phyloP scores from a whole-genome alignment of 2,329 filamentous ascomycete species.

The Pseudocercospora ulei region DNA sequence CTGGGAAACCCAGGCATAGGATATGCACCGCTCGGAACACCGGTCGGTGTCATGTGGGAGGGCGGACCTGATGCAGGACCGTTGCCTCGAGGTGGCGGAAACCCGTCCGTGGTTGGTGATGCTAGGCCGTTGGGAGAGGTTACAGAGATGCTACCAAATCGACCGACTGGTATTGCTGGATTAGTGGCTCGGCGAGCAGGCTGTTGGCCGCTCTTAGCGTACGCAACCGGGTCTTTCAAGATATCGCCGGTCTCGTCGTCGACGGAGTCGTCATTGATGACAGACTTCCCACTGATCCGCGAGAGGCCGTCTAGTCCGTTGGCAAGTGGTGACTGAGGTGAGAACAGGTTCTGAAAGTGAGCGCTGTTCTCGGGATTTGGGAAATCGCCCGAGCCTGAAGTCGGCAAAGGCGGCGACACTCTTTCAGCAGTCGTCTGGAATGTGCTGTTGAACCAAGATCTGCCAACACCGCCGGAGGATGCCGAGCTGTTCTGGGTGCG shows the following conservation, averaged over 20 bases:
- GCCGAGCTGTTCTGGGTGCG: slow-evolving; percentile 41
- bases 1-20: slow-evolving; percentile 50
- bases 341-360: slow-evolving; percentile 57
- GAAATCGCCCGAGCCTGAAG: slow-evolving; percentile 49
- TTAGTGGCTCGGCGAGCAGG: slow-evolving; percentile 55
- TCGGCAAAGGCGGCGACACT: slow-evolving; percentile 47
- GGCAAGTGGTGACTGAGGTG: slow-evolving; percentile 62
- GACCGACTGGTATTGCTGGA: slow-evolving; percentile 59
- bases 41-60: slow-evolving; percentile 27
- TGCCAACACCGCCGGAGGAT: slow-evolving; percentile 35
- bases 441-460: slow-evolving; percentile 51
- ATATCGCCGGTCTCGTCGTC: slow-evolving; percentile 64
- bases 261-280: slow-evolving; percentile 60
- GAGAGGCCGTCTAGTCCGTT: slow-evolving; percentile 56
- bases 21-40: slow-evolving; percentile 44
- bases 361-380: slow-evolving; percentile 48
- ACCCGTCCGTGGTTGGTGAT: slow-evolving; percentile 49
- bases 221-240: slow-evolving; percentile 62
- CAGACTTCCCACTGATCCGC: slow-evolving; percentile 56
- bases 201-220: slow-evolving; percentile 57
- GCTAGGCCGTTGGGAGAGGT: slow-evolving; percentile 52
- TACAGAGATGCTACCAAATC: slow-evolving; percentile 61
- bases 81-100: slow-evolving; percentile 42
- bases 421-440: slow-evolving; percentile 52
- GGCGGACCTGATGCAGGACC: slow-evolving; percentile 45